Evolutionary conservation across 2,329 filamentous ascomycete species (phyloP).

Genomic region (Sporothrix pseudoabietina): DNA sequence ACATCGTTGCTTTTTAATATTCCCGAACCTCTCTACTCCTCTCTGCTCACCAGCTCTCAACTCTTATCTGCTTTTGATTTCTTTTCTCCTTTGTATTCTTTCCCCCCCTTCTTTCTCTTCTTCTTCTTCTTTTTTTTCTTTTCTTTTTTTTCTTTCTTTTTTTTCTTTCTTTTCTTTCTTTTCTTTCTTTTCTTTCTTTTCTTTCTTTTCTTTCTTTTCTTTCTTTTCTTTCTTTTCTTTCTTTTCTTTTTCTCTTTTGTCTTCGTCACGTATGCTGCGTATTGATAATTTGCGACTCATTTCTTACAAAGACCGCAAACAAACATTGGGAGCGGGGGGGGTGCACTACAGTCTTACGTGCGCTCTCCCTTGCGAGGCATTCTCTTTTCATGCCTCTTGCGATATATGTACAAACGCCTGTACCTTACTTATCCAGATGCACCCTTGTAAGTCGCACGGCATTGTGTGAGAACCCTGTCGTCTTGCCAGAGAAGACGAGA

Average conservation of each 20-base stretch:
- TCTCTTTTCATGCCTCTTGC: not conserved
- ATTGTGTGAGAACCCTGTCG: not conserved
- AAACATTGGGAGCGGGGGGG: not conserved
- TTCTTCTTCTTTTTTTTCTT: not conserved
- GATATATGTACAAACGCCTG: not conserved
- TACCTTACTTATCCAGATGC: not conserved
- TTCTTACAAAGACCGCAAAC: not conserved
- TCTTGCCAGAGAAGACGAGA: not conserved
- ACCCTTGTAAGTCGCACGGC: not conserved
- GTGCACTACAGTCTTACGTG: not conserved
- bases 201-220: too few species aligned
- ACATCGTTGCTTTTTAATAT: constrained; percentile 2
- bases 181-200: too few species aligned
- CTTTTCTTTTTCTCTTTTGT: too few species aligned
- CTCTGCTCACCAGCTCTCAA: not conserved
- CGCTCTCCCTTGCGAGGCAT: not conserved
- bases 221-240: too few species aligned
- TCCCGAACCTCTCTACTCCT: not conserved
- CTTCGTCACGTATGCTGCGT: not conserved
- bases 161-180: too few species aligned
- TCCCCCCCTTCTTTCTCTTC: not conserved
- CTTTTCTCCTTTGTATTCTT: not conserved
- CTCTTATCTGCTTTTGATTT: not conserved
- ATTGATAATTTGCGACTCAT: not conserved
- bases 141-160: too few species aligned